Conservation (phyloP, 164 flowering plant species). For the Vitis rupestris region DNA sequence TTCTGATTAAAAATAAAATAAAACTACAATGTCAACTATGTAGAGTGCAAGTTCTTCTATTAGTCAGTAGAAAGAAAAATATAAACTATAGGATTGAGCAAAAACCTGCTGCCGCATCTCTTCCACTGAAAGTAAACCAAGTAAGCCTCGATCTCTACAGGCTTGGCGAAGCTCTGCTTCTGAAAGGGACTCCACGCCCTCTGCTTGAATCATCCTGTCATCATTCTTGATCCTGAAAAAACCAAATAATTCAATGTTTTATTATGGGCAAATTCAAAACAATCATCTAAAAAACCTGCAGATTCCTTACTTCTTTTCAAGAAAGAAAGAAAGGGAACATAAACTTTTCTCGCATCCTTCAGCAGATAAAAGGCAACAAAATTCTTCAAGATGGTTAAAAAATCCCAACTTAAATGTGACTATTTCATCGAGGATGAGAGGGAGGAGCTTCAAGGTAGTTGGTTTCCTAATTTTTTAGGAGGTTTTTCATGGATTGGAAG, state of each 20-base stretch:
- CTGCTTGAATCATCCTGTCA: constrained; percentile 88
- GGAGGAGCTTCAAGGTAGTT: too few relatives aligned
- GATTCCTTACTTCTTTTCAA: too few relatives aligned
- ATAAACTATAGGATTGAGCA: neutral
- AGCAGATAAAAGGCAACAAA: too few relatives aligned
- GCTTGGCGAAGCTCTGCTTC: constrained; percentile 95
- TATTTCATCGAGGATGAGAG: too few relatives aligned
- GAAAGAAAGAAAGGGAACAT: too few relatives aligned
- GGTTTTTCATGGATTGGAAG: too few relatives aligned
- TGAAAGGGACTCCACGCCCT: constrained; percentile 90
- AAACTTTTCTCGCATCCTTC: too few relatives aligned
- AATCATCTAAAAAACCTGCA: too few relatives aligned
- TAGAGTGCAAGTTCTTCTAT: neutral
- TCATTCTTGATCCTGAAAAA: constrained; percentile 79
- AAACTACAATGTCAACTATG: neutral
- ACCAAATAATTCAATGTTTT: neutral
- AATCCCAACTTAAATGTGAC: too few relatives aligned
- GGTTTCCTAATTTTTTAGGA: too few relatives aligned
- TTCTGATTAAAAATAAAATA: neutral
- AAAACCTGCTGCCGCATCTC: constrained; percentile 93
- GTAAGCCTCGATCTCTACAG: constrained; percentile 89
- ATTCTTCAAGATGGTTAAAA: too few relatives aligned
- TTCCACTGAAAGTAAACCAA: constrained; percentile 87
- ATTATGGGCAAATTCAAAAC: too few relatives aligned
- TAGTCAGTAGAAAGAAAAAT: neutral